Conservation (phyloP, 768 basidiomycete species). For the Boletellus ananas region DNA sequence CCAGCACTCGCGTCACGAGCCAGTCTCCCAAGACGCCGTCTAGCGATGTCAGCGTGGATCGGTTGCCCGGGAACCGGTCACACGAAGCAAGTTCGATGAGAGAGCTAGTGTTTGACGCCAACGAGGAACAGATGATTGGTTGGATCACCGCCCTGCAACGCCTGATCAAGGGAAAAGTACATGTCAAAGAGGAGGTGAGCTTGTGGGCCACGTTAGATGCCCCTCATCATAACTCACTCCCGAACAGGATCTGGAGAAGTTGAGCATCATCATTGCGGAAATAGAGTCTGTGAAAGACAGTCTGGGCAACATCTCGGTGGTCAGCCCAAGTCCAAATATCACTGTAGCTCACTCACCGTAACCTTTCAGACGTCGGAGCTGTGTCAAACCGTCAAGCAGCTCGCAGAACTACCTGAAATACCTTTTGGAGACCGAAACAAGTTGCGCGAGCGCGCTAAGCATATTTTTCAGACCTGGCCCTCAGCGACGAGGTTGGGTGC, state of each 20-base stretch:
- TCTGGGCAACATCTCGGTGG: slow-evolving; percentile 9
- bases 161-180: slow-evolving; percentile 28
- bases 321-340: slow-evolving; percentile 8
- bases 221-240: not conserved
- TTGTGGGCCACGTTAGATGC: not conserved
- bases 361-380: slow-evolving; percentile 17
- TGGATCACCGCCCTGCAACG: slow-evolving; percentile 29
- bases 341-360: not conserved
- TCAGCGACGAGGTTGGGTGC: not conserved
- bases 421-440: slow-evolving; percentile 29
- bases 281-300: slow-evolving; percentile 25
- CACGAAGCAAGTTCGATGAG: not conserved
- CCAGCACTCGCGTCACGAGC: slow-evolving; percentile 20
- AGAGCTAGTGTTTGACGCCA: not conserved
- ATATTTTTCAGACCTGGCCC: slow-evolving; percentile 15
- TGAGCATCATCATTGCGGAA: slow-evolving; percentile 29
- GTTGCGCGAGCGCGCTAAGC: slow-evolving; percentile 22
- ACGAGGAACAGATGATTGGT: slow-evolving; percentile 6
- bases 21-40: slow-evolving; percentile 12
- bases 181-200: slow-evolving; percentile 21
- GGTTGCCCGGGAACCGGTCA: not conserved
- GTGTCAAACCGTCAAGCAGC: slow-evolving; percentile 19
- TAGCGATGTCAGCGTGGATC: not conserved
- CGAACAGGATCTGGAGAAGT: slow-evolving; percentile 21
- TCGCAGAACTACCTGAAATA: slow-evolving; percentile 27